Base-by-base conservation (phyloP, 208 protist species). In the Zelonia costaricensis region DNA sequence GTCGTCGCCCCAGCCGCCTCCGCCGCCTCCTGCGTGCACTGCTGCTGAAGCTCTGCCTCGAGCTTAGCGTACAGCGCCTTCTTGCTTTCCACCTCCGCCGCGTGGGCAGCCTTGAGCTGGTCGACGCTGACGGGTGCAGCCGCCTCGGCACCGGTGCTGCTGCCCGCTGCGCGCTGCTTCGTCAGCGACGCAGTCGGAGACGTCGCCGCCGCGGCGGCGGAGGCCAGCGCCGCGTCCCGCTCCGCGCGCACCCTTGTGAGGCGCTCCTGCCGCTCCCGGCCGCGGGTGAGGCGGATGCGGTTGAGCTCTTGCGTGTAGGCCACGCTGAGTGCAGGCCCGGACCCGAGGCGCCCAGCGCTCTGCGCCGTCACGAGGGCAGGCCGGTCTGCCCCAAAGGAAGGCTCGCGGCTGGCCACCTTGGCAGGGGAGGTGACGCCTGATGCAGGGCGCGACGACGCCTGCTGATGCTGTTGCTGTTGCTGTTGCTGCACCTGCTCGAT, bases 31-130 rank as follows among this genome's bases (percentile, higher is more conserved):
- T 25, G 44, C 7, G 55, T 48, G 35, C 78, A 66, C 58, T 79
- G 75, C 62, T 55, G 59, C 48, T 54, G 52, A 44, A 87, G 53
- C 31, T 81, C 69, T 44, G 76, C 65, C 64, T 89, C 64, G 25
- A 86, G 36, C 12, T 48, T 51, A 43, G 71, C 57, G 67, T 83
- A 85, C 16, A 64, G 58, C 8, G 43, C 57, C 36, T 68, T 61
- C 20, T 59, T 53, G 10, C 25, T 46, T 51, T 56, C 49, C 23
- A 75, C 38, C 62, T 68, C 59, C 28, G 25, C 58, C 7, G 60
- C 45, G 56, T 85, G 68, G 15, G 62, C 58, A 23, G 55, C 63
- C 57, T 77, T 80, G 22, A 85, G 62, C 33, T 58, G 56, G 27
- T 57, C 52, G 25, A 72, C 18, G 16, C 46, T 47, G 30, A 54